phyloP scores from a whole-genome alignment of 1,284 basidiomycete species.

The Trametes polyzona region DNA sequence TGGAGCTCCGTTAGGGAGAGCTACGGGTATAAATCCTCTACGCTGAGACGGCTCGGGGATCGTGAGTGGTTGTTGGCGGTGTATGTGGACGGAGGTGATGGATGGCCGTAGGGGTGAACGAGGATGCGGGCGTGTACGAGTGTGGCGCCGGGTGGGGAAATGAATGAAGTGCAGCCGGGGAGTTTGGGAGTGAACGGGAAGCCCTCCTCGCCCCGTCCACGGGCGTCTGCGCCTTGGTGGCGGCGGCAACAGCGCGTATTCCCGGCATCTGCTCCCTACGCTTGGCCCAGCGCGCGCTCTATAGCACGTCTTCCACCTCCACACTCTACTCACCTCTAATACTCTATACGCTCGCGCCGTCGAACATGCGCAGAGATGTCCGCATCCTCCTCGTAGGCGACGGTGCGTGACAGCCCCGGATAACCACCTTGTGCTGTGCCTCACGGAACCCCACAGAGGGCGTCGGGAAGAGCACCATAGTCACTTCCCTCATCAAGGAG shows the following conservation, averaged over 20 bases:
- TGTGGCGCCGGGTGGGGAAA: not conserved
- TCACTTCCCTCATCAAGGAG: constrained; percentile 95
- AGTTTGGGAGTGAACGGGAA: constrained; percentile 21
- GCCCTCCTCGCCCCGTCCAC: constrained; percentile 2
- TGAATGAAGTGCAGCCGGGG: constrained; percentile 6
- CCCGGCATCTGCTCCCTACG: too few species aligned
- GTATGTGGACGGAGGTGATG: too few species aligned
- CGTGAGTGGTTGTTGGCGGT: too few species aligned
- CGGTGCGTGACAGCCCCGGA: constrained; percentile 55
- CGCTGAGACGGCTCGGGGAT: too few species aligned
- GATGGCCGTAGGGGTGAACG: too few species aligned
- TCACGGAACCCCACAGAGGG: constrained; percentile 61
- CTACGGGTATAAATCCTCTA: not conserved
- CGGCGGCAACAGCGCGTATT: constrained; percentile 2
- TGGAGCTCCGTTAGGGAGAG: too few species aligned
- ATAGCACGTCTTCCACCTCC: not conserved
- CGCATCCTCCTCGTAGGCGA: constrained; percentile 94
- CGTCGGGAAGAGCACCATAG: constrained; percentile 93
- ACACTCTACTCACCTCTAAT: constrained; percentile 14
- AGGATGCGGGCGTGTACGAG: not conserved
- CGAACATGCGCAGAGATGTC: constrained; percentile 82
- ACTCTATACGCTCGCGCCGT: constrained; percentile 2
- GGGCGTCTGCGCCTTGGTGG: constrained; percentile 9
- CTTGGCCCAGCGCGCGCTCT: not conserved
- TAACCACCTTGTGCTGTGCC: not conserved